A percentile compares a stretch with the other conserved stretches of the same genome.
These are phyloP conservation scores for Solanum arcanum DNA, from an alignment of 257 asterid genomes.

Conservation along the genomic window DNA sequence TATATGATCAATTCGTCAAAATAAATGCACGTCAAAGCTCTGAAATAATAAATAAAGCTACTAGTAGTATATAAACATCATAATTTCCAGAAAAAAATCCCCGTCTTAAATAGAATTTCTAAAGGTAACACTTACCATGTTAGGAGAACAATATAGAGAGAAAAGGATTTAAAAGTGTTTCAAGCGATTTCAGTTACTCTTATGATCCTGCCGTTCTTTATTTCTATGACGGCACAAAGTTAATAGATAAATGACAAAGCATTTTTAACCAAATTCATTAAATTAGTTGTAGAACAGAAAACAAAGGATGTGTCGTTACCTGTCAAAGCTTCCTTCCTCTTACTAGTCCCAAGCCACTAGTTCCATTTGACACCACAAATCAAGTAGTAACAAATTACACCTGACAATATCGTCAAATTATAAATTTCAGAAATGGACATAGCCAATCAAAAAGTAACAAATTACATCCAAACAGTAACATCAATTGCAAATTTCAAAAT, in stretches of 20 bases:
- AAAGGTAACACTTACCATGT: background rate
- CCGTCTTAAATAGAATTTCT: background rate
- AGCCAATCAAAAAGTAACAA: background rate
- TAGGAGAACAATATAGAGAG: background rate
- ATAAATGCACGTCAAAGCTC: background rate
- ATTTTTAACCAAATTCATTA: background rate
- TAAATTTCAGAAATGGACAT: background rate
- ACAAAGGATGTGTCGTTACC: background rate
- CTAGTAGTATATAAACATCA: background rate
- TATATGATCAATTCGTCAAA: background rate
- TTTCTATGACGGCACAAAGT: background rate
- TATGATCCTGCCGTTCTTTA: background rate
- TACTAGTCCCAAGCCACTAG: background rate
- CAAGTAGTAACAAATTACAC: background rate
- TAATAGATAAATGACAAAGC: background rate
- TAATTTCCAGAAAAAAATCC: background rate
- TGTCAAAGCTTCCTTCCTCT: background rate
- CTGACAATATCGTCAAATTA: background rate
- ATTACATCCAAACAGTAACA: background rate
- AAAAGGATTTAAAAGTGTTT: background rate
- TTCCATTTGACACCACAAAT: background rate
- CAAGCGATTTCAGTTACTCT: background rate
- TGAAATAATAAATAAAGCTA: background rate
- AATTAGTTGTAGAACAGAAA: background rate
- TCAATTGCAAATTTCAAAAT: background rate